Evolutionary conservation across 176 grass and related monocot genomes (phyloP).

Genomic region (Echinochloa phyllopogon): DNA sequence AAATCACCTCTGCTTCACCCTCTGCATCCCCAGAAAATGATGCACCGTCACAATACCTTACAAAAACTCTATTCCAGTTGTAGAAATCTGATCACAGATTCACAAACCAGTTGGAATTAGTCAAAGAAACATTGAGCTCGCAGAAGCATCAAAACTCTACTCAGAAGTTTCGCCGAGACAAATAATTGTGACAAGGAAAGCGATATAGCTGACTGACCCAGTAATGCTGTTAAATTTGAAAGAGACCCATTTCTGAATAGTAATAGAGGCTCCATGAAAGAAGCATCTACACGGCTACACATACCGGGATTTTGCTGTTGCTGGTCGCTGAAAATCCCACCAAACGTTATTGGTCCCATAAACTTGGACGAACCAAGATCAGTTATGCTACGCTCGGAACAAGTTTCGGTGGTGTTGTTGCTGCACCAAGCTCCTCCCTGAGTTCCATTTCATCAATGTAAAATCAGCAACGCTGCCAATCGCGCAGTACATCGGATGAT

Average conservation of each 20-base stretch:
- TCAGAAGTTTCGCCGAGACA: background rate
- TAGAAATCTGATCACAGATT: slow-evolving; percentile 61
- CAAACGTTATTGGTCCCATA: slow-evolving; percentile 54
- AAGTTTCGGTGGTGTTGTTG: slow-evolving; percentile 37
- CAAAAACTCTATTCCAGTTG: slow-evolving; percentile 78
- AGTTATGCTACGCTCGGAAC: slow-evolving; percentile 44
- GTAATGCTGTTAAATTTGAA: no score
- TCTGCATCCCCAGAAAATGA: slow-evolving; percentile 78
- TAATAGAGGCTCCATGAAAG: background rate
- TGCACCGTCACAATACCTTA: slow-evolving; percentile 81
- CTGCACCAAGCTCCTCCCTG: slow-evolving; percentile 75
- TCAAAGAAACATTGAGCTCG: background rate
- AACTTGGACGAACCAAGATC: slow-evolving; percentile 52
- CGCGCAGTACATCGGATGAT: background rate
- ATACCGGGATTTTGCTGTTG: slow-evolving; percentile 61
- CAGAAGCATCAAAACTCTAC: background rate
- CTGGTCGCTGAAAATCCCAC: slow-evolving; percentile 63
- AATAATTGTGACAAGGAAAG: background rate
- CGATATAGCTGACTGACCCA: background rate
- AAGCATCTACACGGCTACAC: background rate
- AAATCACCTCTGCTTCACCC: slow-evolving; percentile 44
- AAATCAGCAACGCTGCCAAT: background rate
- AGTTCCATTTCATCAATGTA: slow-evolving; percentile 20
- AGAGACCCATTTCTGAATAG: background rate
- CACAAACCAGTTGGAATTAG: background rate